Evolutionary conservation across 73 alveolate genomes (phyloP).

Genomic region (Symbiodinium natans): DNA sequence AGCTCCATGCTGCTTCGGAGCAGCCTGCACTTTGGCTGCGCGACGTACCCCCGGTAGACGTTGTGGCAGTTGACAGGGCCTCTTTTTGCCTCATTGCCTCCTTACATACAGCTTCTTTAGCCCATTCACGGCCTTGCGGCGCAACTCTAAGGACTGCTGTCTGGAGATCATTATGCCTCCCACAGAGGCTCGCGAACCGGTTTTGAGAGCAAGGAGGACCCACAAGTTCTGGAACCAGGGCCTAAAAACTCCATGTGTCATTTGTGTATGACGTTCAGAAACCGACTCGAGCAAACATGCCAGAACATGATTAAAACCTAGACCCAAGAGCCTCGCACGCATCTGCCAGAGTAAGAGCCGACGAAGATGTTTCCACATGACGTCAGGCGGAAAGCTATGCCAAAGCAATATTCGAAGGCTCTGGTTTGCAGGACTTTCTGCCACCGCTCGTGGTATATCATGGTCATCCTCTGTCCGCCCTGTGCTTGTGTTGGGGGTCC

Average conservation of each 20-base stretch:
- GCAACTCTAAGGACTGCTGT: slow-evolving; percentile 3
- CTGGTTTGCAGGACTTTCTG: slow-evolving; percentile 42
- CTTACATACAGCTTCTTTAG: no score
- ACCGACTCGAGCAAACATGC: no score
- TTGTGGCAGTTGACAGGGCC: no score
- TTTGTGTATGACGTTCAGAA: no score
- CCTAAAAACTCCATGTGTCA: no score
- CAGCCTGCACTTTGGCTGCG: not conserved
- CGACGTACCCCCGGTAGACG: not conserved
- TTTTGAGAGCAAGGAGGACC: no score
- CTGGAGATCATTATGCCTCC: slow-evolving; percentile 85
- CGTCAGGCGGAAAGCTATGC: slow-evolving; percentile 60
- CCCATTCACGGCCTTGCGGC: not conserved
- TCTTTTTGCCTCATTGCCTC: no score
- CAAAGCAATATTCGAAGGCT: slow-evolving; percentile 48
- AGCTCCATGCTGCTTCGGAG: slow-evolving; percentile 45
- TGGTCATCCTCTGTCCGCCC: not conserved
- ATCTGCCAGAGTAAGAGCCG: no score
- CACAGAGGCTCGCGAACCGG: slow-evolving; percentile 26
- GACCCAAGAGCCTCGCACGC: no score
- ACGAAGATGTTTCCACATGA: not conserved
- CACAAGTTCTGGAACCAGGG: no score
- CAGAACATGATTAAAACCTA: no score
- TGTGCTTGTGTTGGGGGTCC: no score
- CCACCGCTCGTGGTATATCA: not conserved